Evolutionary conservation across 768 basidiomycete genomes (phyloP).

Genomic region (Suillus bovinus): DNA sequence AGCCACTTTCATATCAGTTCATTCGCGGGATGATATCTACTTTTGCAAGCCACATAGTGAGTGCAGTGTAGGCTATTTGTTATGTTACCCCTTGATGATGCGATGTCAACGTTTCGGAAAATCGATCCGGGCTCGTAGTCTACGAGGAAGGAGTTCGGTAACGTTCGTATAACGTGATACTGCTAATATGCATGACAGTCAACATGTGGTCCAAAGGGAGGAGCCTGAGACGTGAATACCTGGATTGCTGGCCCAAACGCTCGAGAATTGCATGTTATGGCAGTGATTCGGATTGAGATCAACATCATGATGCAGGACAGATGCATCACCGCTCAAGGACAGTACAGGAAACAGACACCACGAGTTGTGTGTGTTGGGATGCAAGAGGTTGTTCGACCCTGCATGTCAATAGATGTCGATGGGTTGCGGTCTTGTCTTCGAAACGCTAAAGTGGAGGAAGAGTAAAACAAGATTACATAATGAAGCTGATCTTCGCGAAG

Average conservation of each 20-base stretch:
- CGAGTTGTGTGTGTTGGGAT: too few species aligned
- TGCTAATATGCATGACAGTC: neutral
- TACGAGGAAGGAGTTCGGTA: too few species aligned
- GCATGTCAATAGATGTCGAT: too few species aligned
- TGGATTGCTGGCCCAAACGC: neutral
- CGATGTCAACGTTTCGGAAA: neutral
- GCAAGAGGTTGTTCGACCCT: neutral
- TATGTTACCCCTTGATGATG: neutral
- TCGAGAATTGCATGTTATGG: neutral
- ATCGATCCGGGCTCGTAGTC: neutral
- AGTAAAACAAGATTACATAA: too few species aligned
- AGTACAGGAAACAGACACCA: neutral
- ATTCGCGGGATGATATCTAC: neutral
- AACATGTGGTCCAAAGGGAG: neutral
- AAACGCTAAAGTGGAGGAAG: neutral
- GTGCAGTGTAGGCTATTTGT: neutral
- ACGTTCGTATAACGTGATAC: neutral
- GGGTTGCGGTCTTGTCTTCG: neutral
- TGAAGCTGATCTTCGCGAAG: too few species aligned
- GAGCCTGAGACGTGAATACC: neutral
- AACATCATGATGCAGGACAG: conserved; percentile 5
- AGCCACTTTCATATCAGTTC: neutral
- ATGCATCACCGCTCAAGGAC: neutral
- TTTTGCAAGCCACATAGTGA: neutral
- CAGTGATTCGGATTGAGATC: neutral